A percentile compares a stretch with the other conserved stretches of the same genome.
phyloP scores from a whole-genome alignment of 208 protist genomes.

The Leishmania tarentolae region DNA sequence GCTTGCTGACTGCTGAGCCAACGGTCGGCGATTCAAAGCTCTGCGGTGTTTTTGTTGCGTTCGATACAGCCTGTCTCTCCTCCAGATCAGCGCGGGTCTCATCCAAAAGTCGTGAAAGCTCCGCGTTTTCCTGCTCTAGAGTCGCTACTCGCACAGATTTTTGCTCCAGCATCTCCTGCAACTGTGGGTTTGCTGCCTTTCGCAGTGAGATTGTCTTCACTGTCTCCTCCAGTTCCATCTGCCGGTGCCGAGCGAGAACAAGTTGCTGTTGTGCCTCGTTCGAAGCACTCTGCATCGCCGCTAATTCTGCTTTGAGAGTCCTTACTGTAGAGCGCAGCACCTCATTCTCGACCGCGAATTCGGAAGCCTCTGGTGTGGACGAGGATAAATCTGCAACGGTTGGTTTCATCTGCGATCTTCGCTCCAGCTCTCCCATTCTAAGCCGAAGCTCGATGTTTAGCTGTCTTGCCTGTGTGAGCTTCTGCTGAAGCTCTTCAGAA shows the following conservation, averaged over 20 bases:
- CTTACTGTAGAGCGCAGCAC: conserved; percentile 2
- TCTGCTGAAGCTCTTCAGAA: conserved; percentile 26
- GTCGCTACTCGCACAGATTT: conserved; percentile 32
- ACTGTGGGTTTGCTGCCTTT: conserved; percentile 18
- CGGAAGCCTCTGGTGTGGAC: neutral
- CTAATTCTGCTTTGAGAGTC: conserved; percentile 17
- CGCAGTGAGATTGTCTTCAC: conserved; percentile 17
- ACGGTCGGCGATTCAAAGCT: neutral
- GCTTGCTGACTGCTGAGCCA: neutral
- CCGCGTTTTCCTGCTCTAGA: conserved; percentile 47
- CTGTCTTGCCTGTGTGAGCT: conserved; percentile 26
- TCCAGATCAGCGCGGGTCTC: conserved; percentile 34
- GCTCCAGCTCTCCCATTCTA: conserved; percentile 24
- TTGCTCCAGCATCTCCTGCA: conserved; percentile 23
- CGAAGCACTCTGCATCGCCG: conserved; percentile 2
- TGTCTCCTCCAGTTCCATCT: conserved; percentile 13
- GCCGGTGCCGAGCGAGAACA: conserved; percentile 6
- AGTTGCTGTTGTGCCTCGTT: conserved; percentile 14
- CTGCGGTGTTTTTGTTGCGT: conserved; percentile 1
- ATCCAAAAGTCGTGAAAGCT: conserved; percentile 46
- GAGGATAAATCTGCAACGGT: neutral
- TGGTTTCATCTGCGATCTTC: neutral
- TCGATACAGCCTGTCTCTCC: conserved; percentile 4
- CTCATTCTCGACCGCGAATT: conserved; percentile 17
- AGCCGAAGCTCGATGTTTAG: conserved; percentile 38